These are phyloP conservation scores for Trichoderma lentiforme DNA, from an alignment of 2,329 filamentous ascomycete species.

Conservation along the genomic window DNA sequence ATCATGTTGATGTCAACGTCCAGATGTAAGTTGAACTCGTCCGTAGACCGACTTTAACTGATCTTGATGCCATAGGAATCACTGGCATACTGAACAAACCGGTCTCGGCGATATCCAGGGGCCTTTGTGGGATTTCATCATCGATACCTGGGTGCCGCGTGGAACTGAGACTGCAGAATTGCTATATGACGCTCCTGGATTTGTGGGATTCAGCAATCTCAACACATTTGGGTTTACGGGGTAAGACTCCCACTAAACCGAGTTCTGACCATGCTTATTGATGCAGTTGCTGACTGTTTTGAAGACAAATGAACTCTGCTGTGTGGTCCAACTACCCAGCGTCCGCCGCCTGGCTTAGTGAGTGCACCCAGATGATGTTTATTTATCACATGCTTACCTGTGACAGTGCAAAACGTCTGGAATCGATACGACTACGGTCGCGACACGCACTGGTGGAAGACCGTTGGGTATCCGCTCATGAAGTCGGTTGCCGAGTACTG, in stretches of 20 bases:
- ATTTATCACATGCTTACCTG: neutral
- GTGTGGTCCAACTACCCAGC: slow-evolving; percentile 16
- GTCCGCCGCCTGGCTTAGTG: slow-evolving; percentile 15
- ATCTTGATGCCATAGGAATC: slow-evolving; percentile 35
- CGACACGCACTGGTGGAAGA: slow-evolving; percentile 44
- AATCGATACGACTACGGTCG: slow-evolving; percentile 55
- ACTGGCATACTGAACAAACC: slow-evolving; percentile 54
- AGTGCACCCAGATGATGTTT: neutral
- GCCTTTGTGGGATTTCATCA: slow-evolving; percentile 52
- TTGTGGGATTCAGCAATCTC: slow-evolving; percentile 55
- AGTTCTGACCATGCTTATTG: slow-evolving; percentile 19
- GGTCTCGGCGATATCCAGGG: slow-evolving; percentile 45
- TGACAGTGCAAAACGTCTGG: slow-evolving; percentile 56
- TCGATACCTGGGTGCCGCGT: slow-evolving; percentile 50
- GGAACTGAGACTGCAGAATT: slow-evolving; percentile 51
- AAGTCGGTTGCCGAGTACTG: slow-evolving; percentile 55
- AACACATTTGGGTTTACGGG: slow-evolving; percentile 58
- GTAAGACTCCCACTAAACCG: neutral
- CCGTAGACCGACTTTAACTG: neutral
- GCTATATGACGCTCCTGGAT: slow-evolving; percentile 53
- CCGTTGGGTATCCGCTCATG: slow-evolving; percentile 50
- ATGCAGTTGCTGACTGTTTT: slow-evolving; percentile 22
- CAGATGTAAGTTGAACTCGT: slow-evolving; percentile 42
- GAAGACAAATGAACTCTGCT: slow-evolving; percentile 8
- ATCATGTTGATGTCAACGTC: slow-evolving; percentile 57